Percentiles rank a stretch among this genome's conserved stretches.
Evolutionary conservation across 352 stramenopile genomes (phyloP).

Genomic region (Pythium graminicola): DNA sequence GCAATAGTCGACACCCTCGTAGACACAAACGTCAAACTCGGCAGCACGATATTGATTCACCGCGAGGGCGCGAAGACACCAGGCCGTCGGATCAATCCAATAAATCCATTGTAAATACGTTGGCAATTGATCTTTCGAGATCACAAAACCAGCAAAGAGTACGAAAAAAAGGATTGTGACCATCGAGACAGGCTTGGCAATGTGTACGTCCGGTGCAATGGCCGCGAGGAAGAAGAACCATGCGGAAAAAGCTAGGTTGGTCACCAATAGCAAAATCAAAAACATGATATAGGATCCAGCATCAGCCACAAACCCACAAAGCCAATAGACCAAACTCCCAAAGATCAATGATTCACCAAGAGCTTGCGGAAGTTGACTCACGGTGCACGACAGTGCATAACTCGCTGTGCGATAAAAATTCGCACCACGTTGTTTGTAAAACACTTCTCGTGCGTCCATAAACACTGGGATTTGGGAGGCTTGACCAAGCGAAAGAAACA

Average conservation of each 20-base stretch:
- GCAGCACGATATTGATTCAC: slow-evolving; percentile 24
- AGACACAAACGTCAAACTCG: slow-evolving; percentile 18
- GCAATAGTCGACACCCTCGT: slow-evolving; percentile 23
- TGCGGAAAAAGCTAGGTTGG: too few species aligned
- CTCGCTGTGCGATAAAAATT: slow-evolving; percentile 78
- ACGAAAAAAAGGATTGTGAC: slow-evolving; percentile 25
- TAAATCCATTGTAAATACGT: slow-evolving; percentile 24
- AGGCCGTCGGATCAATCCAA: slow-evolving; percentile 40
- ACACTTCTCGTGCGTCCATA: slow-evolving; percentile 51
- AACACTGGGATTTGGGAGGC: slow-evolving; percentile 70
- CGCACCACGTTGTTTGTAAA: slow-evolving; percentile 80
- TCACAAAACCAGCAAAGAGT: slow-evolving; percentile 35
- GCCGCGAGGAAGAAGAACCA: slow-evolving; percentile 22
- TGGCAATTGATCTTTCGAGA: slow-evolving; percentile 25
- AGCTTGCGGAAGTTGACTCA: slow-evolving; percentile 51
- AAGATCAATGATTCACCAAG: slow-evolving; percentile 27
- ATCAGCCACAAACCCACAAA: slow-evolving; percentile 42
- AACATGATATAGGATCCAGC: slow-evolving; percentile 35
- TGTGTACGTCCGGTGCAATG: slow-evolving; percentile 11
- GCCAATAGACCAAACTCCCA: slow-evolving; percentile 66
- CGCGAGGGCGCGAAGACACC: slow-evolving; percentile 23
- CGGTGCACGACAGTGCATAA: slow-evolving; percentile 54
- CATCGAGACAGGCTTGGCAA: slow-evolving; percentile 25
- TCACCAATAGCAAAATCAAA: slow-evolving; percentile 33
- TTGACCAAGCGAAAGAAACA: slow-evolving; percentile 75